phyloP scores from a whole-genome alignment of 345 rosid species.

The Brassica nigra region DNA sequence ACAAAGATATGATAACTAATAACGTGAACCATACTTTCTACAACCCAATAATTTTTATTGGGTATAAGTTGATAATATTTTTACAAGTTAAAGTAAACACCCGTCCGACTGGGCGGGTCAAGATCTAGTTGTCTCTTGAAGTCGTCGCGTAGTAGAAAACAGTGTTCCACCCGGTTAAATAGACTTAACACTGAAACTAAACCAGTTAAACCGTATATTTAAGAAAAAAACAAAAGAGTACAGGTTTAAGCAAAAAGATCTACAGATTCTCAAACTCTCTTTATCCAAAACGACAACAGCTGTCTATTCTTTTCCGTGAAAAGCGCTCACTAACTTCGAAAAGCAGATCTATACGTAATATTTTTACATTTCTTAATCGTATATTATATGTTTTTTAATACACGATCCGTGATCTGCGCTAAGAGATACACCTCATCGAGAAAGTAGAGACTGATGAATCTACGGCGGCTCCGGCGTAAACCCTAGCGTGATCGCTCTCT shows the following conservation, averaged over 20 bases:
- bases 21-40: no score
- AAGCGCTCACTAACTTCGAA: slow-evolving; percentile 22
- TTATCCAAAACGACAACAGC: slow-evolving; percentile 28
- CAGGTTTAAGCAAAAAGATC: neutral
- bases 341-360: neutral
- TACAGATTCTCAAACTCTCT: slow-evolving; percentile 12
- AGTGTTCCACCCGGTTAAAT: neutral
- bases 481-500: slow-evolving; percentile 31
- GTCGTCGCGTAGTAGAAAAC: neutral
- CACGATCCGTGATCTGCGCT: slow-evolving; percentile 33
- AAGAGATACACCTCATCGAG: slow-evolving; percentile 71
- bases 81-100: no score
- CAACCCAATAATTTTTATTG: no score
- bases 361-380: neutral
- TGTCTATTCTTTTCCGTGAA: slow-evolving; percentile 17
- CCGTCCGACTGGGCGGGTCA: no score
- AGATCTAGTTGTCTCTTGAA: neutral
- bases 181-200: neutral
- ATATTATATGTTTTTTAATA: slow-evolving; percentile 27
- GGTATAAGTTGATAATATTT: no score
- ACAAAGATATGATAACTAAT: no score
- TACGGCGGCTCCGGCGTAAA: slow-evolving; percentile 48
- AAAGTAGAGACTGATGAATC: slow-evolving; percentile 54
- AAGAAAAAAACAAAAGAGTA: neutral
- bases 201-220: neutral